phyloP scores from a whole-genome alignment of 495 filamentous ascomycete species.

The Amorphotheca resinae region DNA sequence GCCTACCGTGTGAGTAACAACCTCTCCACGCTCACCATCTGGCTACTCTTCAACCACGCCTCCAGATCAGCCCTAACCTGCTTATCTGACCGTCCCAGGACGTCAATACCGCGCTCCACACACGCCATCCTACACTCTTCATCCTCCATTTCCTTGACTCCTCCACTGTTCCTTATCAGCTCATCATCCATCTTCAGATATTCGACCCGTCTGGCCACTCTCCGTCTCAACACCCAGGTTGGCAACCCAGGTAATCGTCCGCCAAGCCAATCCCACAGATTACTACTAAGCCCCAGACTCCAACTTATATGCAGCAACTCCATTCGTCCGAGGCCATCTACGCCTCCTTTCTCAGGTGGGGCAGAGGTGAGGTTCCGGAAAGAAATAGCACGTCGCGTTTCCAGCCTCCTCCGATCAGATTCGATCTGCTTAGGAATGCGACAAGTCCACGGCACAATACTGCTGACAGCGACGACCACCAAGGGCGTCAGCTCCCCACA shows the following conservation, averaged over 20 bases:
- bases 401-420: constrained; percentile 36
- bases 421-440: constrained; percentile 62
- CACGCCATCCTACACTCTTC: constrained; percentile 46
- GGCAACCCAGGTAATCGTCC: constrained; percentile 25
- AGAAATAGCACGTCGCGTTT: constrained; percentile 31
- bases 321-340: constrained; percentile 11
- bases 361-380: constrained; percentile 24
- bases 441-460: constrained; percentile 65
- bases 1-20: constrained; percentile 19
- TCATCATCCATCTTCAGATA: constrained; percentile 49
- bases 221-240: constrained; percentile 26
- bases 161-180: constrained; percentile 39
- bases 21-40: constrained; percentile 14
- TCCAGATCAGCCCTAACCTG: constrained; percentile 14
- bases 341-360: constrained; percentile 4
- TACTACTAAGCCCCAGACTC: constrained; percentile 31
- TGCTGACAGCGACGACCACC: constrained; percentile 50
- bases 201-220: constrained; percentile 30
- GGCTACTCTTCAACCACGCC: constrained; percentile 21
- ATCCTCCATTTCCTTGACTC: constrained; percentile 34
- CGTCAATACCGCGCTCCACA: constrained; percentile 35
- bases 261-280: constrained; percentile 32
- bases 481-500: constrained; percentile 81
- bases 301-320: constrained; percentile 25
- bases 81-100: constrained; percentile 22